Base-by-base conservation (phyloP, 1,284 basidiomycete species). In the Porphyrellus sp. region DNA sequence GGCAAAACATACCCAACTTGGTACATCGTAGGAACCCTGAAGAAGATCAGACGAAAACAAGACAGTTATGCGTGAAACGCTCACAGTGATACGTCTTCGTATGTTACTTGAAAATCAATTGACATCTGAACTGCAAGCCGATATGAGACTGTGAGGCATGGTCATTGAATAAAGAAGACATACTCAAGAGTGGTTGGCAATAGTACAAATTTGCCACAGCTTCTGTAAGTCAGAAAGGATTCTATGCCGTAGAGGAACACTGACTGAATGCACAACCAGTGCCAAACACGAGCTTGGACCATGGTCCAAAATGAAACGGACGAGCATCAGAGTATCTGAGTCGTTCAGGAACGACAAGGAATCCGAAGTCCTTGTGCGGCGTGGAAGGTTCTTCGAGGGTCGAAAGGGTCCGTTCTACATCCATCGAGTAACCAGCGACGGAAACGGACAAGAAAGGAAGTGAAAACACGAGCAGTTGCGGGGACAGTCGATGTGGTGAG, bases 181-280 rank as follows among this genome's bases (percentile, higher is more conserved):
- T 63, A 78, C 86, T 83, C 7, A 89, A 70, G 49, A 89, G 69
- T 0, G 86, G 86, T 64, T 86, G 86, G 50, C 82, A 82, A 56
- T 88, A 89, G 62, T 88, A 89, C 51, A 88, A 63, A 57, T 88
- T 89, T 21, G 79, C 76, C 41, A 80, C 81, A 46, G 71, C 80
- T 82, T 50, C 24, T 18, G 8, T 28, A 46, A 2, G 42, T 63
- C 27, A 63, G 56, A 33, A n/a, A 33, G 11, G 2, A 9, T 34
- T 25, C 11, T 9, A 20, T 16, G 20, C 21, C 4, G 20, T 8
- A 25, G 35, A 7, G 13, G 18, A 46, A 21, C 9, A 63, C 59
- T 42, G 8, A 61, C 59, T 63, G 20, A 63, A 21, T 51, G 59
- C 56, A 28, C 59, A 61, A 46, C 39, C 59, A 12, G 39, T 28